Percentiles rank a stretch among this genome's conserved stretches.
Evolutionary conservation across 2,329 filamentous ascomycete species (phyloP).

Genomic region (Neocucurbitaria cava): DNA sequence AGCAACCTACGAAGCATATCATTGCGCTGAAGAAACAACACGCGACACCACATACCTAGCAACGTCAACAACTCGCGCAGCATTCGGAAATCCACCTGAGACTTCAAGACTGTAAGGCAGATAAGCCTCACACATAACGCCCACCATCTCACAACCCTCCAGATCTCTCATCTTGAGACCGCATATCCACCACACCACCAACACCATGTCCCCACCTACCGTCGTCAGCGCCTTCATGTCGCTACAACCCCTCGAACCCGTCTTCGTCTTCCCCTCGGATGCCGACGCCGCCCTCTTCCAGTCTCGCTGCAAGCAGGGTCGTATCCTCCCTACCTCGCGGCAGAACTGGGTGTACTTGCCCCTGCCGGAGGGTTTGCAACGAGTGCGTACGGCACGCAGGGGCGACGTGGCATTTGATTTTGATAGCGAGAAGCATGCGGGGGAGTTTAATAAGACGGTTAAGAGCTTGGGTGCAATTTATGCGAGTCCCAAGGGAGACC

Average conservation of each 20-base stretch:
- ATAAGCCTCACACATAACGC: background rate
- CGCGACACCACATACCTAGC: background rate
- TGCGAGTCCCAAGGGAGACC: slow-evolving; percentile 14
- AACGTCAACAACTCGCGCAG: background rate
- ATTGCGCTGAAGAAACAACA: background rate
- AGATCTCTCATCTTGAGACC: background rate
- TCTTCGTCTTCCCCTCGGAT: slow-evolving; percentile 23
- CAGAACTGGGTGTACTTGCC: slow-evolving; percentile 30
- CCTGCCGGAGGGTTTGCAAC: slow-evolving; percentile 24
- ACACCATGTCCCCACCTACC: slow-evolving; percentile 6
- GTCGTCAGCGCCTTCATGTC: slow-evolving; percentile 25
- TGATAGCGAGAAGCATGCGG: slow-evolving; percentile 17
- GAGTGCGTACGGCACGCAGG: slow-evolving; percentile 22
- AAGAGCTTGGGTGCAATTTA: slow-evolving; percentile 18
- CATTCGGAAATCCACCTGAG: background rate
- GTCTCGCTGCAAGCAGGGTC: slow-evolving; percentile 25
- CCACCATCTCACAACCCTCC: background rate
- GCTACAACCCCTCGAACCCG: slow-evolving; percentile 28
- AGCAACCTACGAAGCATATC: background rate
- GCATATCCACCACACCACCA: background rate
- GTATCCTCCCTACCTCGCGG: slow-evolving; percentile 17
- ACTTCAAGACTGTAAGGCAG: background rate
- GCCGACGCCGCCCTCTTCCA: slow-evolving; percentile 27
- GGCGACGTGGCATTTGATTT: slow-evolving; percentile 33
- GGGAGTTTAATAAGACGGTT: slow-evolving; percentile 22